phyloP scores from a whole-genome alignment of 306 rosid genomes.

The Dryas drummondii region DNA sequence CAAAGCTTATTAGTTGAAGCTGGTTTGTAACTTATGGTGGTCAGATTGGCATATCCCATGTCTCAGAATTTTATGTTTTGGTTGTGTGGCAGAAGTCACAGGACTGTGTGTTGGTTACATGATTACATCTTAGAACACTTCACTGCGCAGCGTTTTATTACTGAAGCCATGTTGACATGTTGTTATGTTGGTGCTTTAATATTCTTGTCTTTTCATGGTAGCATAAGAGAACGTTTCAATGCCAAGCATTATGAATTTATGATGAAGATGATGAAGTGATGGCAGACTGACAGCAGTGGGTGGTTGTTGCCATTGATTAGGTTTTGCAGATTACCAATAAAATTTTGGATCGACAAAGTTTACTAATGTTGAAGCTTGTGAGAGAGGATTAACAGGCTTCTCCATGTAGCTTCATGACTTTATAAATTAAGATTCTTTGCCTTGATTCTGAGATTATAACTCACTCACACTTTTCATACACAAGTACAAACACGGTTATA shows the following conservation, averaged over 20 bases:
- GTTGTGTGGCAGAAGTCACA: background rate
- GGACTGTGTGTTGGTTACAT: background rate
- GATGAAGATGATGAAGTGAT: background rate
- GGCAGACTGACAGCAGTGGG: background rate
- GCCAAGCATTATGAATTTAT: constrained; percentile 3
- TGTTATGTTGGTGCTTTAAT: background rate
- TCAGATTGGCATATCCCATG: background rate
- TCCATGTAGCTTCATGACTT: no score
- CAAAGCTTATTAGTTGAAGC: background rate
- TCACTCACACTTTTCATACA: no score
- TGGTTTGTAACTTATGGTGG: background rate
- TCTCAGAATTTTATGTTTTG: background rate
- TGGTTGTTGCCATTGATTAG: constrained; percentile 10
- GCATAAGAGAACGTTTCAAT: no score
- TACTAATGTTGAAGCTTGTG: background rate
- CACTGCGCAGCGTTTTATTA: background rate
- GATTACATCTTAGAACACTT: background rate
- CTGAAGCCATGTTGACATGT: background rate
- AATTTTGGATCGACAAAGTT: background rate
- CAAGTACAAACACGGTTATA: no score
- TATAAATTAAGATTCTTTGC: no score
- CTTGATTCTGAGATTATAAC: no score
- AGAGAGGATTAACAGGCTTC: background rate
- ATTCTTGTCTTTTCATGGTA: background rate
- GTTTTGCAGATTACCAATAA: background rate